These are phyloP conservation scores for Ajuga reptans DNA, from an alignment of 305 asterid genomes.

Conservation along the genomic window DNA sequence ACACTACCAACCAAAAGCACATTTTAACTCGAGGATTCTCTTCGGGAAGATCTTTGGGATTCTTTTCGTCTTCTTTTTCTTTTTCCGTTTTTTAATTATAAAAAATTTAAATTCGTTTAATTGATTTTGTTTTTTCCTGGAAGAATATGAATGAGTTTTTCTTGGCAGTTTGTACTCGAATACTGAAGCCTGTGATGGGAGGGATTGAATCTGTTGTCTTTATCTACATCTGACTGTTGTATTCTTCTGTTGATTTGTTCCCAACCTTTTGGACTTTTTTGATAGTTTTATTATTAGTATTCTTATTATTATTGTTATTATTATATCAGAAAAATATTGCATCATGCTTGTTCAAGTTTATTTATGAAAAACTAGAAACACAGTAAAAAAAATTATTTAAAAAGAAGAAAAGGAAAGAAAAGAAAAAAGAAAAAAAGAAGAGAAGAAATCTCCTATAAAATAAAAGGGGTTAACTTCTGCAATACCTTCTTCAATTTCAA, in stretches of 20 bases:
- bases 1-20: not conserved
- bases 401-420: no score
- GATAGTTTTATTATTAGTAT: no score
- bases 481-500: not conserved
- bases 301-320: no score
- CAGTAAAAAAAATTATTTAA: no score
- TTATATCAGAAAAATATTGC: not conserved
- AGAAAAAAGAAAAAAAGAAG: no score
- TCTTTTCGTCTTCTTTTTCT: not conserved
- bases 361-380: not conserved
- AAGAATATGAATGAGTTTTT: not conserved
- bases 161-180: not conserved
- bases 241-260: not conserved
- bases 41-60: not conserved
- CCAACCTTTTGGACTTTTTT: not conserved
- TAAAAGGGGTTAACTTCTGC: not conserved
- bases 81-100: not conserved
- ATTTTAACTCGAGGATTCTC: conserved; percentile 7
- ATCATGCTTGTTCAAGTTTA: not conserved
- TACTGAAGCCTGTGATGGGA: not conserved
- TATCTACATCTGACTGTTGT: not conserved
- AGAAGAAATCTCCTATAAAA: no score
- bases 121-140: not conserved
- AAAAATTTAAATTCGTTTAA: not conserved
- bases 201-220: not conserved